Evolutionary conservation across 192 early-diverging fungal genomes (phyloP), one percentile per base, ranked within the genome.

Genomic region (Backusella liffmaniae): DNA sequence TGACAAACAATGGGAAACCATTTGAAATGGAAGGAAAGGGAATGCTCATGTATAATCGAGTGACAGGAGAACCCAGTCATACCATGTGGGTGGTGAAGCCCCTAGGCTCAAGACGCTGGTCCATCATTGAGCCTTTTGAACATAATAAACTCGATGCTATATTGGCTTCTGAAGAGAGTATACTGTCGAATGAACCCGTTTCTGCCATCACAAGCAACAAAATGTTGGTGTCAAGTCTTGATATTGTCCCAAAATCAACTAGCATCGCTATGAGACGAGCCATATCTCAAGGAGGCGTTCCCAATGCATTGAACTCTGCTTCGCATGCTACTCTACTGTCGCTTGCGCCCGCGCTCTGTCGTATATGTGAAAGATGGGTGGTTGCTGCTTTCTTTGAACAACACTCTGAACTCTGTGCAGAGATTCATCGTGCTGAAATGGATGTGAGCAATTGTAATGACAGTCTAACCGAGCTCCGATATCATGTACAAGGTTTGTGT

Each of bases 61-160:
- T 84, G 0, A 89, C 89, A n/a, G 84, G 85, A 18, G 79, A 85
- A 15, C 88, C 91, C 0, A 85, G 85, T 62, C 93, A 91, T 69
- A 91, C 89, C 3, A 90, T 96, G 82, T 96, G 94, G 94, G 90
- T 95, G 0, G 85, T 92, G 2, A 88, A 90, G 23, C 94, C 94
- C 2, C 79, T 86, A 0, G 83, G 44, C 7, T 46, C 44, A 23
- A 65, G 49, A 41, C 75, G 80, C 18, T 70, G 51, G 59, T 76
- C 80, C 29, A 36, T 77, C 34, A 35, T 72, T 23, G 79, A 74
- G 7, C 21, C 70, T 42, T 36, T 76, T 51, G 65, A 62, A 29
- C 23, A 26, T 12, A 29, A 29, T 1, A 3, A 26, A 29, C 26
- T 62, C 1, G n/a, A 62, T 62, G 1, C 56, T 29, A 29, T 29